A percentile compares a stretch with the other conserved stretches of the same genome.
phyloP scores from a whole-genome alignment of 2,329 filamentous ascomycete genomes.

The Talaromyces sp. region DNA sequence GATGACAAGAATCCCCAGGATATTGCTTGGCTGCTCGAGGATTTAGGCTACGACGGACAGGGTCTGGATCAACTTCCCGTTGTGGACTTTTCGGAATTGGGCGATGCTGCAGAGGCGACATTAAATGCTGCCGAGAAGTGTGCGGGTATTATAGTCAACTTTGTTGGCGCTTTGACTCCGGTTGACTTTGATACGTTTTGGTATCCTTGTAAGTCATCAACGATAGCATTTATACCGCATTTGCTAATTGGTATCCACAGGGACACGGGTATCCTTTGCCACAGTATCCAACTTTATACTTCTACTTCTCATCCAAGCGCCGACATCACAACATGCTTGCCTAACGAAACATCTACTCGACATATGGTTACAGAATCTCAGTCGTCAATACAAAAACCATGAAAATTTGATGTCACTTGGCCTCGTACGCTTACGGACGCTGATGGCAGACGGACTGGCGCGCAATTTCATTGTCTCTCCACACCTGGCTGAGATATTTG shows the following conservation, averaged over 20 bases:
- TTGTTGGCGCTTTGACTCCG: conserved; percentile 9
- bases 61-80: conserved; percentile 9
- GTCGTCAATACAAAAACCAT: conserved; percentile 8
- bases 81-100: conserved; percentile 12
- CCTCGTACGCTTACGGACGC: conserved; percentile 3
- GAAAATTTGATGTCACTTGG: conserved; percentile 8
- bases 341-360: conserved; percentile 13
- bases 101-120: conserved; percentile 16
- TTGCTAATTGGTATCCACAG: not conserved
- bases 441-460: conserved; percentile 9
- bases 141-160: conserved; percentile 16
- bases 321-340: conserved; percentile 7
- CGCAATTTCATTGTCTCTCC: conserved; percentile 9
- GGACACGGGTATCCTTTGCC: conserved; percentile 15
- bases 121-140: conserved; percentile 16
- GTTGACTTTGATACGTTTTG: conserved; percentile 13
- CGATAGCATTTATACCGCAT: not conserved
- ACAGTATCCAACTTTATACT: conserved; percentile 14
- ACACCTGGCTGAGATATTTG: conserved; percentile 6
- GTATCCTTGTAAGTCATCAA: conserved; percentile 12
- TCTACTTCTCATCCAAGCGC: conserved; percentile 13
- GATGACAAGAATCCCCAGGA: conserved; percentile 5
- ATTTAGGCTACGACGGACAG: conserved; percentile 11
- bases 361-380: conserved; percentile 12
- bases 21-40: conserved; percentile 15